A percentile compares a stretch with the other conserved stretches of the same genome.
Evolutionary conservation across 73 alveolate species (phyloP).

Genomic region (Blepharisma stoltei): DNA sequence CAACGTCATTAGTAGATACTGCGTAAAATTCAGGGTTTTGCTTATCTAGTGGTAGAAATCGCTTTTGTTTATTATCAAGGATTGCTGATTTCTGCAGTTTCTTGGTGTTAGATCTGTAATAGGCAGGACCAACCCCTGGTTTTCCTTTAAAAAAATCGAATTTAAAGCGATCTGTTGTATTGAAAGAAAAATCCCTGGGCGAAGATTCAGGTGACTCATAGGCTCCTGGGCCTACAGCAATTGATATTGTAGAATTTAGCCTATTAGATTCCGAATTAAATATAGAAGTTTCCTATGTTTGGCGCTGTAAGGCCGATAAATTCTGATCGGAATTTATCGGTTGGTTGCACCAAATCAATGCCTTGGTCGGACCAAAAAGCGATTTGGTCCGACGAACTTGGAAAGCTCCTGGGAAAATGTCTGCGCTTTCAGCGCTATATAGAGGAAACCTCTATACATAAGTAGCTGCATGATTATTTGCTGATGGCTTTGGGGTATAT

Average conservation of each 20-base stretch:
- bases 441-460: too few species aligned
- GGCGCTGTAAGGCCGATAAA: too few species aligned
- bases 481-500: neutral
- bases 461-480: neutral
- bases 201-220: neutral
- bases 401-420: too few species aligned
- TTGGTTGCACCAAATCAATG: too few species aligned
- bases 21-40: neutral
- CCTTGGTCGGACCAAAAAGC: too few species aligned
- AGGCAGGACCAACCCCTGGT: conserved; percentile 24
- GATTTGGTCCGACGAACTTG: too few species aligned
- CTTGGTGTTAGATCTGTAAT: neutral
- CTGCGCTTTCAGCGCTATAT: too few species aligned
- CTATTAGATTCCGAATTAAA: conserved; percentile 4
- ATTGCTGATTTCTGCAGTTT: neutral
- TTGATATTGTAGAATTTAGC: neutral
- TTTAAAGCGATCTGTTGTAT: neutral
- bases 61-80: neutral
- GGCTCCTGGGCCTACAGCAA: conserved; percentile 11
- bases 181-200: neutral
- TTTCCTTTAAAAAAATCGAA: conserved; percentile 27
- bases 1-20: neutral
- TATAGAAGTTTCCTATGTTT: too few species aligned
- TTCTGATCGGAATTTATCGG: too few species aligned
- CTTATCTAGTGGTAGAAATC: conserved; percentile 3